These are phyloP conservation scores for Mortierella sp. DNA, from an alignment of 371 early-diverging fungal genomes.

Conservation along the genomic window DNA sequence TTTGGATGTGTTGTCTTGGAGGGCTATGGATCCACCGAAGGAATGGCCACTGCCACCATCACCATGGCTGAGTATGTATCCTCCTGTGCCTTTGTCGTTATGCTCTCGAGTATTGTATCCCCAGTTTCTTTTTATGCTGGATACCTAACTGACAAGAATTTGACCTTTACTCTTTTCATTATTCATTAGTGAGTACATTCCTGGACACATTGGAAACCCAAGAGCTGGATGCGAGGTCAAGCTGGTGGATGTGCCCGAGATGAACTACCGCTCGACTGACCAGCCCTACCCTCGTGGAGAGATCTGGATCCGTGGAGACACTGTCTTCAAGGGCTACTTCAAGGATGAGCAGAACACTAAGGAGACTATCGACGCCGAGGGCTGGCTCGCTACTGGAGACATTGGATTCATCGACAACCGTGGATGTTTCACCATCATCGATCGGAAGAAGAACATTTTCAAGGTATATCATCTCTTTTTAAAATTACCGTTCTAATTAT, in stretches of 20 bases:
- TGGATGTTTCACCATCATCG: conserved; percentile 90
- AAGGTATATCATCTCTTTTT: conserved; percentile 64
- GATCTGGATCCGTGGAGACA: conserved; percentile 88
- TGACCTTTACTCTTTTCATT: background rate
- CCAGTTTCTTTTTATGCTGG: background rate
- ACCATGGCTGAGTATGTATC: conserved; percentile 59
- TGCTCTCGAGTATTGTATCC: background rate
- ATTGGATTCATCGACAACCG: conserved; percentile 86
- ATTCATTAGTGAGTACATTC: conserved; percentile 60
- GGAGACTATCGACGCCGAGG: conserved; percentile 85
- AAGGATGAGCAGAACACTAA: conserved; percentile 90
- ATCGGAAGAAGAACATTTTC: conserved; percentile 98
- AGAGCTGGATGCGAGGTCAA: conserved; percentile 77
- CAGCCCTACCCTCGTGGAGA: conserved; percentile 90
- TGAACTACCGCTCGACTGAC: conserved; percentile 86
- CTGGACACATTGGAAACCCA: conserved; percentile 86
- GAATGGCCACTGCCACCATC: conserved; percentile 72
- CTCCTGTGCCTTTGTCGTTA: background rate
- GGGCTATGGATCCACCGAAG: conserved; percentile 97
- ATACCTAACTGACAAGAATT: background rate
- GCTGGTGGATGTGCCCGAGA: conserved; percentile 93
- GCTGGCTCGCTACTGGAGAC: conserved; percentile 96
- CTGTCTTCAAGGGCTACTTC: conserved; percentile 87
- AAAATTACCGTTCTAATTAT: background rate
- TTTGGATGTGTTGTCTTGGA: conserved; percentile 76